Evolutionary conservation across 192 early-diverging fungal species (phyloP).

Genomic region (Umbelopsis isabellina): DNA sequence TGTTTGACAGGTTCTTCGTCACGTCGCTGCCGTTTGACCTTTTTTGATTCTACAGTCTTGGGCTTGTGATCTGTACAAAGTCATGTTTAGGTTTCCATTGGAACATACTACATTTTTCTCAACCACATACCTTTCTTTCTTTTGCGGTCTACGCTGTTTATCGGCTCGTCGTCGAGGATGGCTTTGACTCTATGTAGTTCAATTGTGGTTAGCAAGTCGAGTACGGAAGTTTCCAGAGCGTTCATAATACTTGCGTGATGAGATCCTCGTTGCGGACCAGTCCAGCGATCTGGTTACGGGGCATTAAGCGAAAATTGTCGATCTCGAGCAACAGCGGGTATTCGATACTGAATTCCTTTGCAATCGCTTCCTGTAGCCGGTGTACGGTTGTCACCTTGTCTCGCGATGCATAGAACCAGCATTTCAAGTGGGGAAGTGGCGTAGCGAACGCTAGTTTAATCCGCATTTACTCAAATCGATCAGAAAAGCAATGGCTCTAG

Average conservation of each 20-base stretch:
- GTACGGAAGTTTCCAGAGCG: too few relatives aligned
- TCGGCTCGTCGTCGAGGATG: not conserved
- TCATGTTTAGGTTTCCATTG: too few relatives aligned
- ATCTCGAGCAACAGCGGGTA: conserved; percentile 1
- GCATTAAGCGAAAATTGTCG: not conserved
- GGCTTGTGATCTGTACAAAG: too few relatives aligned
- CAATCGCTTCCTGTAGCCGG: not conserved
- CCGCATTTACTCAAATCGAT: not conserved
- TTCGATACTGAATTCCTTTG: not conserved
- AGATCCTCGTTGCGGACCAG: not conserved
- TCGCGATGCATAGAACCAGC: not conserved
- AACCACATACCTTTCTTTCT: not conserved
- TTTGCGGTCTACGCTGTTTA: not conserved
- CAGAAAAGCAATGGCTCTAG: too few relatives aligned
- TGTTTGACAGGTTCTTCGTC: too few relatives aligned
- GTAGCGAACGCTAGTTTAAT: not conserved
- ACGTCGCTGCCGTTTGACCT: too few relatives aligned
- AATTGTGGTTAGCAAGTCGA: not conserved
- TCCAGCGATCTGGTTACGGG: not conserved
- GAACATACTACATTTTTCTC: too few relatives aligned
- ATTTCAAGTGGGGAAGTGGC: conserved; percentile 1
- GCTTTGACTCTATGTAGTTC: not conserved
- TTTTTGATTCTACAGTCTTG: too few relatives aligned
- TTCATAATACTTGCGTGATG: not conserved
- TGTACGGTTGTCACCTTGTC: not conserved